phyloP scores from a whole-genome alignment of 2,329 filamentous ascomycete species.

The Elsinoe perseae region DNA sequence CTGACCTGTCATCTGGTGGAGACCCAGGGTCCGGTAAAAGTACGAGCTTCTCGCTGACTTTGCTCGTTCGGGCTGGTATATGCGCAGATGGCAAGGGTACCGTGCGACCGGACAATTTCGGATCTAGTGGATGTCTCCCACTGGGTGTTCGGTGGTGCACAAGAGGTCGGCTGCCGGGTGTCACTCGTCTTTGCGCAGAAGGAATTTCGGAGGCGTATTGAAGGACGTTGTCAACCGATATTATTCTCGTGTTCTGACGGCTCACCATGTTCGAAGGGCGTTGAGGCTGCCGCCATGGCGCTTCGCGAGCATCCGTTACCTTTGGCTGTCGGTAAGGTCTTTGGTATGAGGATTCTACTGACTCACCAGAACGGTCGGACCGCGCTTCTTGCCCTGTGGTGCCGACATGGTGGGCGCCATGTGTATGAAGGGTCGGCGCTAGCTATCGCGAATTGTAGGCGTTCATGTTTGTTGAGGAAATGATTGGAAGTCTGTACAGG shows the following conservation, averaged over 20 bases:
- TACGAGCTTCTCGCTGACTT: conserved; percentile 95
- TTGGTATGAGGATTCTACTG: conserved; percentile 17
- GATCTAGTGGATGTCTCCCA: conserved; percentile 45
- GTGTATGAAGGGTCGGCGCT: neutral
- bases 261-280: conserved; percentile 29
- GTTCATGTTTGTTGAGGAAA: neutral
- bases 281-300: conserved; percentile 30
- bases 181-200: conserved; percentile 77
- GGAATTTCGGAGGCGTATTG: conserved; percentile 92
- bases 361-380: conserved; percentile 23
- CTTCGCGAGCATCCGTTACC: conserved; percentile 53
- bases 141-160: conserved; percentile 43
- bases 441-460: neutral
- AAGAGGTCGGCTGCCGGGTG: conserved; percentile 48
- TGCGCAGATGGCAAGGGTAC: conserved; percentile 40
- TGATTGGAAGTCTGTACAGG: neutral
- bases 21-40: conserved; percentile 68
- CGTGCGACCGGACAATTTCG: conserved; percentile 50
- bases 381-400: conserved; percentile 30
- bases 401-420: conserved; percentile 17
- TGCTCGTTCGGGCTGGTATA: conserved; percentile 79
- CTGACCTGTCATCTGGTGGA: conserved; percentile 39
- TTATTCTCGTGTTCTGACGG: conserved; percentile 55
- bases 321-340: conserved; percentile 26
- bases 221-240: conserved; percentile 87